Conservation (phyloP, 1,284 basidiomycete genomes). For the Lentinula novae-zelandiae region DNA sequence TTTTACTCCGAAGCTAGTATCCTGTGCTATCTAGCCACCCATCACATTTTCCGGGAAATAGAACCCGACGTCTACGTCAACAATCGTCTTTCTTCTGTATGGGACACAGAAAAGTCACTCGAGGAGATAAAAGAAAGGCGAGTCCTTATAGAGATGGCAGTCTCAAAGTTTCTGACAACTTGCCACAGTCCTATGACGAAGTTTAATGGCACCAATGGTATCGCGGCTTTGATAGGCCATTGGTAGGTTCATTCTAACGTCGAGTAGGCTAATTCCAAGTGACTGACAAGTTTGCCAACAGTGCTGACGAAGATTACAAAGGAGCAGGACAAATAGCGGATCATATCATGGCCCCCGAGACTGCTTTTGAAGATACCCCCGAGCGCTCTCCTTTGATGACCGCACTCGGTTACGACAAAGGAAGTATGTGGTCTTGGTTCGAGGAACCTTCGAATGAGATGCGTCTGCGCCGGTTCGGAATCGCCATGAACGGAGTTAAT, state of each 20-base stretch:
- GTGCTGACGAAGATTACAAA: conserved; percentile 34
- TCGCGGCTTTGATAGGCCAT: conserved; percentile 17
- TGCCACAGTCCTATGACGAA: conserved; percentile 20
- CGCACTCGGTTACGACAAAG: conserved; percentile 22
- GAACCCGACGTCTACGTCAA: conserved; percentile 38
- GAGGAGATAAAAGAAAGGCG: conserved; percentile 28
- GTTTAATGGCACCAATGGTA: conserved; percentile 24
- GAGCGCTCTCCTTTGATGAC: conserved; percentile 26
- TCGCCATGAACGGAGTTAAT: conserved; percentile 30
- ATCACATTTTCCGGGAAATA: conserved; percentile 40
- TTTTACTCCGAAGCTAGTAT: conserved; percentile 27
- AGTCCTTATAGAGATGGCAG: not conserved
- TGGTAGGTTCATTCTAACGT: not conserved
- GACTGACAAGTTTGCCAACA: conserved; percentile 11
- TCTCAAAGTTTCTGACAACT: not conserved
- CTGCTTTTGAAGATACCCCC: conserved; percentile 25
- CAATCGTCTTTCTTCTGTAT: conserved; percentile 35
- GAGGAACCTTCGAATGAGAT: conserved; percentile 25
- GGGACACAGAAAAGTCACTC: conserved; percentile 38
- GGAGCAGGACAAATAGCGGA: conserved; percentile 30
- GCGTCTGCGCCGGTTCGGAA: conserved; percentile 27
- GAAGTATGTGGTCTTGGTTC: conserved; percentile 26
- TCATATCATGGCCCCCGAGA: conserved; percentile 27
- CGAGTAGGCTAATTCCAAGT: not conserved
- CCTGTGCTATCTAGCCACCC: conserved; percentile 34